Conservation (phyloP, 1,284 basidiomycete genomes). For the Ceraceosorus guamensis region DNA sequence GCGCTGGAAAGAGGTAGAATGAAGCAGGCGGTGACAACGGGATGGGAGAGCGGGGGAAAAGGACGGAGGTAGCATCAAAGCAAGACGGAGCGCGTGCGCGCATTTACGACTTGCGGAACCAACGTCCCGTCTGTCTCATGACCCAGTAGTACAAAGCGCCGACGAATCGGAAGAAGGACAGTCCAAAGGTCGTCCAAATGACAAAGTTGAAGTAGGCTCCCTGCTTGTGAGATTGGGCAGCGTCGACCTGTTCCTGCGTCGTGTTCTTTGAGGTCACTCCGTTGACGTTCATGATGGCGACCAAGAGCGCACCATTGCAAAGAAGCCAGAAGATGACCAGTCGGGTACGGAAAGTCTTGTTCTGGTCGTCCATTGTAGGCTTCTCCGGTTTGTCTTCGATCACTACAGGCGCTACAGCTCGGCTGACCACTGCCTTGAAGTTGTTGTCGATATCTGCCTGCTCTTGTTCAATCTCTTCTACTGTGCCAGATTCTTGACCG, state of each 20-base stretch:
- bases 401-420: slow-evolving; percentile 76
- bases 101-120: slow-evolving; percentile 38
- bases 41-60: too few species aligned
- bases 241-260: slow-evolving; percentile 52
- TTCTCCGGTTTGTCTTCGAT: slow-evolving; percentile 65
- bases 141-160: slow-evolving; percentile 45
- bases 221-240: slow-evolving; percentile 45
- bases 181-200: slow-evolving; percentile 78
- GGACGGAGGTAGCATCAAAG: too few species aligned
- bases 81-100: too few species aligned
- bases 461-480: slow-evolving; percentile 55
- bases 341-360: slow-evolving; percentile 48
- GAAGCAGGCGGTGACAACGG: too few species aligned
- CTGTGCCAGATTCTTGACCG: slow-evolving; percentile 60
- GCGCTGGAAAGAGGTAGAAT: too few species aligned
- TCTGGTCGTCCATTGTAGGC: slow-evolving; percentile 61
- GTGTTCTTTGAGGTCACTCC: slow-evolving; percentile 56
- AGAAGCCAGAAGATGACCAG: slow-evolving; percentile 48
- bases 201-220: slow-evolving; percentile 57
- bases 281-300: slow-evolving; percentile 76
- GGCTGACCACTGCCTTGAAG: slow-evolving; percentile 86
- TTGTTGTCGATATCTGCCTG: slow-evolving; percentile 85
- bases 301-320: slow-evolving; percentile 56
- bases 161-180: slow-evolving; percentile 69
- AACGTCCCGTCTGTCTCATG: slow-evolving; percentile 34